Evolutionary conservation across 768 basidiomycete genomes (phyloP).

Genomic region (Termitomyces sp.): DNA sequence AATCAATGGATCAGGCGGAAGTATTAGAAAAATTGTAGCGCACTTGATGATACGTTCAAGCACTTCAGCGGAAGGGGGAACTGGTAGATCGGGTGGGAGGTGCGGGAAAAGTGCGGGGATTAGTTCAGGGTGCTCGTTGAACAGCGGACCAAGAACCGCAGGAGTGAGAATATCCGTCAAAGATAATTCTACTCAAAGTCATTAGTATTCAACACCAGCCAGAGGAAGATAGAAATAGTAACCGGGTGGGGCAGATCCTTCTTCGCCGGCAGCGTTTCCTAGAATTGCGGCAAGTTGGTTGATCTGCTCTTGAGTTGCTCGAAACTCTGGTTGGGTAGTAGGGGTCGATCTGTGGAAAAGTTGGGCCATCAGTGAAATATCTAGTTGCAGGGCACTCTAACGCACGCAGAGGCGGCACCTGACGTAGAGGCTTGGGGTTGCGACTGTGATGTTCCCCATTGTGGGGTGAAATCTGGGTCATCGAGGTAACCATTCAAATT

Average conservation of each 20-base stretch:
- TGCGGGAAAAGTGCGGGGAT: conserved; percentile 71
- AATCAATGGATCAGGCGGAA: neutral
- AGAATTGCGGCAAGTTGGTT: conserved; percentile 54
- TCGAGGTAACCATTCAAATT: conserved; percentile 69
- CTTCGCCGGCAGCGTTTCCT: conserved; percentile 32
- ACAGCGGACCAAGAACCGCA: conserved; percentile 65
- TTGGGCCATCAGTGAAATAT: neutral
- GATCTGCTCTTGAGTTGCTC: conserved; percentile 60
- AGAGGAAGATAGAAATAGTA: neutral
- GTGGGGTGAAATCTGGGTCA: conserved; percentile 56
- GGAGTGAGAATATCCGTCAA: conserved; percentile 75
- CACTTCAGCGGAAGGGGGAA: conserved; percentile 61
- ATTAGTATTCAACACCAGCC: neutral
- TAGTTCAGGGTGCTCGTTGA: conserved; percentile 63
- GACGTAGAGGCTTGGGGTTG: conserved; percentile 44
- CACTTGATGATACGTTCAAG: conserved; percentile 69
- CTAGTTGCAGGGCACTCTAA: neutral
- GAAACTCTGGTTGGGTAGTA: conserved; percentile 22
- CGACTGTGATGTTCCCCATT: conserved; percentile 44
- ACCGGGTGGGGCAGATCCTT: conserved; percentile 29
- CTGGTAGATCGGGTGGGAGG: conserved; percentile 72
- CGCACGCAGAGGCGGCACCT: conserved; percentile 29
- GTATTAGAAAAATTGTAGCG: conserved; percentile 2
- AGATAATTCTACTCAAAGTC: conserved; percentile 42
- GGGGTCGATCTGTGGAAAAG: neutral